These are phyloP conservation scores for Gracilaria vermiculophylla DNA, from an alignment of 23 red algal species.

Conservation along the genomic window DNA sequence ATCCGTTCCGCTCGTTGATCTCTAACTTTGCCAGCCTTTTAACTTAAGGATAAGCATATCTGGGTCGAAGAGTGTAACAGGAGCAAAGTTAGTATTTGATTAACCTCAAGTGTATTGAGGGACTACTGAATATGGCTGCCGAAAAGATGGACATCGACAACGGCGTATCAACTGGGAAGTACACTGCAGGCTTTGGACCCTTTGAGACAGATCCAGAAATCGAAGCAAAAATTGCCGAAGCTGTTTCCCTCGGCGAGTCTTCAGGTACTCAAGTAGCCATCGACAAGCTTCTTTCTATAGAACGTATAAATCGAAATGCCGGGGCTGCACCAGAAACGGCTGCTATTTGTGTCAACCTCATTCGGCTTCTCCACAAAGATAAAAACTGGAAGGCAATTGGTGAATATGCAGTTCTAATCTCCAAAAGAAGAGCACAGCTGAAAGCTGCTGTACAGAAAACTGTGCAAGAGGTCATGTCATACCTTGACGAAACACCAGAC, in stretches of 20 bases:
- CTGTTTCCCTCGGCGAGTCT: slow-evolving; percentile 11
- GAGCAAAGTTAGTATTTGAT: too few species aligned
- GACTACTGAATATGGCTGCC: neutral
- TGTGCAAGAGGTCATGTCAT: slow-evolving; percentile 82
- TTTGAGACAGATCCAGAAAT: slow-evolving; percentile 79
- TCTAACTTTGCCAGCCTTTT: too few species aligned
- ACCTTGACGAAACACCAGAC: slow-evolving; percentile 66
- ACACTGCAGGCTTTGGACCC: slow-evolving; percentile 27
- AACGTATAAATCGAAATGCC: slow-evolving; percentile 71
- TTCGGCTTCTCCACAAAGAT: slow-evolving; percentile 55
- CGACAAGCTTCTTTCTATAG: slow-evolving; percentile 71
- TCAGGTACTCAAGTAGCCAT: slow-evolving; percentile 27
- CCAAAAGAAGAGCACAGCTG: slow-evolving; percentile 90
- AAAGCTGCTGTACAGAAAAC: slow-evolving; percentile 77
- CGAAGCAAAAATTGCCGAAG: slow-evolving; percentile 52
- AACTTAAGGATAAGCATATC: too few species aligned
- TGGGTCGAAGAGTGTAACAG: too few species aligned
- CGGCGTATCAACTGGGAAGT: slow-evolving; percentile 35
- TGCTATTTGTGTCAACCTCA: slow-evolving; percentile 78
- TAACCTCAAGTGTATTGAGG: neutral
- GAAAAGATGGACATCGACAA: slow-evolving; percentile 72
- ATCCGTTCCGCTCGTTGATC: too few species aligned
- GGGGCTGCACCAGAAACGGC: slow-evolving; percentile 84
- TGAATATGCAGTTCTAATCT: slow-evolving; percentile 74
- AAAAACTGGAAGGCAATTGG: slow-evolving; percentile 73